Percentiles rank a stretch among this genome's conserved stretches.
These are phyloP conservation scores for Peziza echinospora DNA, from an alignment of 495 filamentous ascomycete genomes.

Conservation along the genomic window DNA sequence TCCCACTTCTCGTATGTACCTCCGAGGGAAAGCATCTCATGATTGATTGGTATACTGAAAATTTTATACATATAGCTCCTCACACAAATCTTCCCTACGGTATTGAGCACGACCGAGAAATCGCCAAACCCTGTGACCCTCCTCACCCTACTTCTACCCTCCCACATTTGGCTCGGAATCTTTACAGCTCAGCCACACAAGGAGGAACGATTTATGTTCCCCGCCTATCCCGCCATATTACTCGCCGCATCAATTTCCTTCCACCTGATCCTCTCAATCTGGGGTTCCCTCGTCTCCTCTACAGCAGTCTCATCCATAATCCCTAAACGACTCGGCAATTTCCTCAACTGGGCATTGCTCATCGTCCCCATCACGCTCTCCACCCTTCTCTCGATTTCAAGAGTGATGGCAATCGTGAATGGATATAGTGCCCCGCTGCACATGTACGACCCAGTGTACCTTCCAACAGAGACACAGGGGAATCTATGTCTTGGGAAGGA, in stretches of 20 bases:
- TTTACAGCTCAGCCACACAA: constrained; percentile 91
- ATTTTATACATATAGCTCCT: no score
- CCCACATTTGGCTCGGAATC: constrained; percentile 86
- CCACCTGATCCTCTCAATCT: constrained; percentile 49
- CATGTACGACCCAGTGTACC: constrained; percentile 33
- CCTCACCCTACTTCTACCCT: constrained; percentile 47
- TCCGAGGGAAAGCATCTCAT: constrained; percentile 22
- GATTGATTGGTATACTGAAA: no score
- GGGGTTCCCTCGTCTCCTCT: constrained; percentile 32
- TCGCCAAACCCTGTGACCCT: no score
- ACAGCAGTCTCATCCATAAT: constrained; percentile 34
- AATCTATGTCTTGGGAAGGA: constrained; percentile 84
- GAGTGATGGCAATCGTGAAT: constrained; percentile 58
- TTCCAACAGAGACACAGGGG: constrained; percentile 31
- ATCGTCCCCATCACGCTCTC: constrained; percentile 28
- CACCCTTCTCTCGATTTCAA: constrained; percentile 40
- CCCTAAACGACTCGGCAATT: constrained; percentile 28
- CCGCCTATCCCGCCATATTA: constrained; percentile 78
- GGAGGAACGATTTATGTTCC: constrained; percentile 98
- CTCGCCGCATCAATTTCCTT: constrained; percentile 73
- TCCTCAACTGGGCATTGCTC: constrained; percentile 31
- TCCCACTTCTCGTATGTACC: constrained; percentile 35
- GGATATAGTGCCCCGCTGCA: constrained; percentile 72
- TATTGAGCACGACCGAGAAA: not conserved
- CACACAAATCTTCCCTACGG: not conserved